Percentiles rank a stretch among this genome's conserved stretches.
phyloP scores from a whole-genome alignment of 352 stramenopile species.

The Pythium phragmitis region DNA sequence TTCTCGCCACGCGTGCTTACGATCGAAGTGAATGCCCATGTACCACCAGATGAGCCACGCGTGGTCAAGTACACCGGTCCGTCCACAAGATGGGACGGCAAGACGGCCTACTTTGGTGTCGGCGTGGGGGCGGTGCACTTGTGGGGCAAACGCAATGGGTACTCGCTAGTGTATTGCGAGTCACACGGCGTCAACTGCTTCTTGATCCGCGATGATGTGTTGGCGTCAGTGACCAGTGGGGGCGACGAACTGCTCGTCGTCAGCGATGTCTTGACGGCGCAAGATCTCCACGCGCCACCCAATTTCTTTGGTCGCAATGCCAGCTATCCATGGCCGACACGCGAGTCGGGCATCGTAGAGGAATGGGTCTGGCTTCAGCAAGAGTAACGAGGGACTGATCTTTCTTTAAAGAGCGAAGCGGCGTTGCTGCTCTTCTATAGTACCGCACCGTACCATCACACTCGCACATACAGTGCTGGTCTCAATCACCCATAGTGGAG shows the following conservation, averaged over 20 bases:
- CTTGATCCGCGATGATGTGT: constrained; percentile 50
- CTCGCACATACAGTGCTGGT: constrained; percentile 77
- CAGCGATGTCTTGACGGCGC: constrained; percentile 33
- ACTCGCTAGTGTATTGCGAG: constrained; percentile 80
- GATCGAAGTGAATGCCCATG: constrained; percentile 65
- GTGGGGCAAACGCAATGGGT: constrained; percentile 41
- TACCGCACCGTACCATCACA: constrained; percentile 43
- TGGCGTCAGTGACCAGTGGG: constrained; percentile 20
- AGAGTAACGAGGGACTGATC: neutral
- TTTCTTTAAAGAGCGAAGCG: neutral
- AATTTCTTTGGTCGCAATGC: constrained; percentile 73
- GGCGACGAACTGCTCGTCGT: constrained; percentile 18
- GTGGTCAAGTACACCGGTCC: constrained; percentile 42
- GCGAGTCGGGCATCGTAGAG: constrained; percentile 27
- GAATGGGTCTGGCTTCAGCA: constrained; percentile 45
- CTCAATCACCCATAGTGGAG: constrained; percentile 65
- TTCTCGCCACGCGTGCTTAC: constrained; percentile 60
- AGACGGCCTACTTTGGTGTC: constrained; percentile 58
- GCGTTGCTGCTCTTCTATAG: constrained; percentile 1
- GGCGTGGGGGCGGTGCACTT: constrained; percentile 47
- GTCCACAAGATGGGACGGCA: constrained; percentile 42
- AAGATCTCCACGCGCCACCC: constrained; percentile 44
- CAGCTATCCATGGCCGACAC: constrained; percentile 42
- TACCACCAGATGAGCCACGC: constrained; percentile 41
- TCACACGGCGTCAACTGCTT: constrained; percentile 79